Base-by-base conservation (phyloP, 1,139 yeast genomes). In the Kurtzmaniella quercitrusa region DNA sequence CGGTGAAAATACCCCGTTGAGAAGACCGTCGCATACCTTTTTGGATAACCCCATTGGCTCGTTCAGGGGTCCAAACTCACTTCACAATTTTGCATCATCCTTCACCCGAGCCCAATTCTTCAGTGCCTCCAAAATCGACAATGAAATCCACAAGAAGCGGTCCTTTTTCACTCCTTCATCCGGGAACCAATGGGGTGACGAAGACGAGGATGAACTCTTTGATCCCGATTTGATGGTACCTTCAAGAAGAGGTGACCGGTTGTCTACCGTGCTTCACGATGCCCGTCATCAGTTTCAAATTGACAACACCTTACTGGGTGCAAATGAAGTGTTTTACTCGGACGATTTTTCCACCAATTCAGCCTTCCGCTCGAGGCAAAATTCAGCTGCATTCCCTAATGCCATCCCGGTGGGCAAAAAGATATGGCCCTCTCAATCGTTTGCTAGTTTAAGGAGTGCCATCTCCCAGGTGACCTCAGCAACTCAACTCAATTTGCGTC, bases 151-250 rank as follows among this genome's bases (percentile, higher is more conserved):
- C 52, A 68, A 62, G 44, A 67, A 66, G 44, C 55, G 78, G 45
- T 70, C 77, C 0, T 73, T 72, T 48, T 71, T 73, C 46, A 56
- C 56, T 12, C 54, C 50, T 14, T n/a, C 25, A 5, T 51, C 48
- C 21, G 27, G 44, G 5, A 25, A 23, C 12, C 25, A 11, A 12
- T 57, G 51, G 15, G 54, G 48, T 19, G 66, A 56, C 19, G 57
- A 49, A 9, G 58, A 43, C 3, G 50, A 47, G 33, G 88, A 82
- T 53, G 89, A 82, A 56, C 62, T 80, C n/a, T 79, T 77, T 51
- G 91, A 85, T 56, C 88, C 88, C 0, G 81, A 77, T 37, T 75
- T 86, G n/a, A 66, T 84, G 72, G 79, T 82, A 1, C 91, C 91
- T 1, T 72, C 86, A 7, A 58, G 70, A 21, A 60, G 78, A 44